These are phyloP conservation scores for Trichoderma pleuroti DNA, from an alignment of 2,329 filamentous ascomycete genomes.

Conservation along the genomic window DNA sequence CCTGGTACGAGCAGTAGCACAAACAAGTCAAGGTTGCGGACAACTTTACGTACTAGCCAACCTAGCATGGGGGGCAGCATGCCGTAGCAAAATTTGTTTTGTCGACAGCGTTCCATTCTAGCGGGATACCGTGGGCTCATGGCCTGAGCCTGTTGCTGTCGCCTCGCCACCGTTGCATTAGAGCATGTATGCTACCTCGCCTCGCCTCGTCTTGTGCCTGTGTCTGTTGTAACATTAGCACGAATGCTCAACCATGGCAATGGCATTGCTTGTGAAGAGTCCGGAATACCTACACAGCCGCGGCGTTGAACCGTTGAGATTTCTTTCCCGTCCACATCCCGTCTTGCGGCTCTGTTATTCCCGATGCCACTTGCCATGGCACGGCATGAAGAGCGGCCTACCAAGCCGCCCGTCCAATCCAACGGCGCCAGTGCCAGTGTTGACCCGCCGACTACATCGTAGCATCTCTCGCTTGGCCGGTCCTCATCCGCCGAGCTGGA, in stretches of 20 bases:
- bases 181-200: background rate
- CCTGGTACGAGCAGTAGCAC: no score
- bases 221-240: background rate
- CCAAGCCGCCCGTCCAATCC: background rate
- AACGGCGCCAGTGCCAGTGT: background rate
- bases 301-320: no score
- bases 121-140: background rate
- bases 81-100: background rate
- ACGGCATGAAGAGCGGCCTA: background rate
- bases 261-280: background rate
- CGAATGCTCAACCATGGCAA: background rate
- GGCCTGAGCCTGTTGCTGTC: background rate
- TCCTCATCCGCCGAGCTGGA: background rate
- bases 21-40: background rate
- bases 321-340: background rate
- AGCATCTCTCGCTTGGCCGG: conserved; percentile 8
- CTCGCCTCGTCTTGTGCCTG: background rate
- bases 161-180: background rate
- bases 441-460: background rate
- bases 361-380: background rate
- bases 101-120: background rate
- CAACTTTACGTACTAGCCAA: background rate
- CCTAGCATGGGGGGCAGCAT: background rate
- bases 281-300: background rate
- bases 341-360: background rate